Percentiles rank a stretch among this genome's conserved stretches.
Conservation (phyloP, 1,284 basidiomycete species). For the Ceratobasidium sp. region DNA sequence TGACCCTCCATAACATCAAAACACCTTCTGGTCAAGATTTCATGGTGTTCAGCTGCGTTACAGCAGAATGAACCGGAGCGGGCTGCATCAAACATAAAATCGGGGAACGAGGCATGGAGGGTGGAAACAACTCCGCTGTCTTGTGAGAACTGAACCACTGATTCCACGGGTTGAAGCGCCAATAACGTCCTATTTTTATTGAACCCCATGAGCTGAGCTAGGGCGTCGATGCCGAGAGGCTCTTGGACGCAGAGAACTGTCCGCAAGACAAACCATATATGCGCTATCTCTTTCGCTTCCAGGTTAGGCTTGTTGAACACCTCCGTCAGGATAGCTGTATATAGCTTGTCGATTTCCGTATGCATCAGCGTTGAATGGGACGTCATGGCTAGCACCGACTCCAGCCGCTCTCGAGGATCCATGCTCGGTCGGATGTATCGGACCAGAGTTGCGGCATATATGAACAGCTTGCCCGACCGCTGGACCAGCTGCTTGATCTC, state of each 20-base stretch:
- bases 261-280: background rate
- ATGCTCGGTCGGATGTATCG: constrained; percentile 1
- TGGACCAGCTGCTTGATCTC: background rate
- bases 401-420: background rate
- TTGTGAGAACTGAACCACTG: constrained; percentile 8
- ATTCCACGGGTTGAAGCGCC: background rate
- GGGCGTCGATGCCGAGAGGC: background rate
- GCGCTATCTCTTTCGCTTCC: background rate
- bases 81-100: constrained; percentile 2
- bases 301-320: background rate
- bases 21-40: background rate
- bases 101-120: constrained; percentile 20
- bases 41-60: background rate
- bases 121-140: background rate
- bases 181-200: background rate
- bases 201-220: background rate
- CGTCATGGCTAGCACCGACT: background rate
- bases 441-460: constrained; percentile 7
- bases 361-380: background rate
- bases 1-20: background rate
- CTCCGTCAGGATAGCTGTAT: background rate
- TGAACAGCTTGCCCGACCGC: constrained; percentile 3
- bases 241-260: background rate
- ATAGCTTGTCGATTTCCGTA: background rate
- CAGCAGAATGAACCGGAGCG: background rate